Evolutionary conservation across 805 yeast species (phyloP).

Genomic region (Candida sphagnicola): DNA sequence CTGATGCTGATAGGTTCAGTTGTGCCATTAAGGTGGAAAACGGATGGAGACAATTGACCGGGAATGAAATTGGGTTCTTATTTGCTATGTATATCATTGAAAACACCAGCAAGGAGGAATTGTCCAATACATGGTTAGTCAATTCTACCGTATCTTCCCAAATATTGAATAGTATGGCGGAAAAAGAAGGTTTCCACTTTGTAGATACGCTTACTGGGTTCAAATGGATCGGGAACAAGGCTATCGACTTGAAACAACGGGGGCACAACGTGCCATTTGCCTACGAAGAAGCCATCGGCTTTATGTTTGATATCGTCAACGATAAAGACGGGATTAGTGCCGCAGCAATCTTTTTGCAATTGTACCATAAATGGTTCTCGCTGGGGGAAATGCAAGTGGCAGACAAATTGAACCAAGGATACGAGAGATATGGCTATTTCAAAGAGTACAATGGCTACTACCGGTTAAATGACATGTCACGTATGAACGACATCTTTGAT

Average conservation of each 20-base stretch:
- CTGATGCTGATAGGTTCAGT: slow-evolving; percentile 94
- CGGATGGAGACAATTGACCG: slow-evolving; percentile 77
- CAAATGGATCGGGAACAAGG: slow-evolving; percentile 94
- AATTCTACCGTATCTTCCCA: slow-evolving; percentile 94
- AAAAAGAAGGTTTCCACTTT: slow-evolving; percentile 53
- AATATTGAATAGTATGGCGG: slow-evolving; percentile 67
- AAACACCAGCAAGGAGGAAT: slow-evolving; percentile 19
- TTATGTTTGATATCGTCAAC: slow-evolving; percentile 77
- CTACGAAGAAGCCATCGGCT: slow-evolving; percentile 95
- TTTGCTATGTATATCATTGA: slow-evolving; percentile 67
- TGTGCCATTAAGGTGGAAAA: slow-evolving; percentile 56
- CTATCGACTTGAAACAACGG: slow-evolving; percentile 60
- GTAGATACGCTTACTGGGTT: slow-evolving; percentile 91
- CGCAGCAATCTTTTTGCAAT: slow-evolving; percentile 66
- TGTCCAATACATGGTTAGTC: slow-evolving; percentile 49
- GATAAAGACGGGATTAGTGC: slow-evolving; percentile 95
- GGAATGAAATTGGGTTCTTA: slow-evolving; percentile 85
- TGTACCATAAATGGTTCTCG: slow-evolving; percentile 52
- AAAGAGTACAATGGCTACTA: slow-evolving; percentile 89
- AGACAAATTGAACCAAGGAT: slow-evolving; percentile 56
- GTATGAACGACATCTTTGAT: slow-evolving; percentile 54
- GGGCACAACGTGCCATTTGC: slow-evolving; percentile 83
- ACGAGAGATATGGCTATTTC: slow-evolving; percentile 68
- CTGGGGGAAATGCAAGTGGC: slow-evolving; percentile 31
- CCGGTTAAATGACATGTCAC: slow-evolving; percentile 49